These are phyloP conservation scores for Chaetomium sp. DNA, from an alignment of 2,329 filamentous ascomycete genomes.

Conservation along the genomic window DNA sequence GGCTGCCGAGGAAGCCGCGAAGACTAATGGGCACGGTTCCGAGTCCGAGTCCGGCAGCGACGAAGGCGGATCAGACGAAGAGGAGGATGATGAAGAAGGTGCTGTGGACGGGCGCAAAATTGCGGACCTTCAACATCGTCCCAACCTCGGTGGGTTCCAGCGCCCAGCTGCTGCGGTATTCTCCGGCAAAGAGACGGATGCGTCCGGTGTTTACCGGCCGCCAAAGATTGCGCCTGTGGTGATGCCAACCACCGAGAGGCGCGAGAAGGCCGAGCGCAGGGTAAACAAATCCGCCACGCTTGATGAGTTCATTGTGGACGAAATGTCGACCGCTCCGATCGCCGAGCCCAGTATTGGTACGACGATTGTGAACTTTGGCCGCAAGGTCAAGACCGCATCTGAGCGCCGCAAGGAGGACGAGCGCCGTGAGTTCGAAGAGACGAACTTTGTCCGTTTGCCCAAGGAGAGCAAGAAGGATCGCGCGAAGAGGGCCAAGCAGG, in stretches of 20 bases:
- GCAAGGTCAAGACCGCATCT: slow-evolving; percentile 73
- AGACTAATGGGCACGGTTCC: slow-evolving; percentile 36
- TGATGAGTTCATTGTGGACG: slow-evolving; percentile 86
- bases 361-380: slow-evolving; percentile 78
- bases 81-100: slow-evolving; percentile 42
- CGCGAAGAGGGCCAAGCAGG: slow-evolving; percentile 62
- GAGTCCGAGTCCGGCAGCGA: slow-evolving; percentile 37
- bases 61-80: slow-evolving; percentile 33
- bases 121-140: slow-evolving; percentile 41
- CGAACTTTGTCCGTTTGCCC: slow-evolving; percentile 85
- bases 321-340: slow-evolving; percentile 78
- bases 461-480: slow-evolving; percentile 85
- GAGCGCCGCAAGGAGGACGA: slow-evolving; percentile 79
- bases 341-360: slow-evolving; percentile 91
- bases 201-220: slow-evolving; percentile 80
- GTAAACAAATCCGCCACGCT: slow-evolving; percentile 78
- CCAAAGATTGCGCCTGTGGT: slow-evolving; percentile 84
- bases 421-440: slow-evolving; percentile 84
- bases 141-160: slow-evolving; percentile 45
- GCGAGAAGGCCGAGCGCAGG: slow-evolving; percentile 63
- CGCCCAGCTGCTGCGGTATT: slow-evolving; percentile 39
- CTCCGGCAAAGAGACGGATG: slow-evolving; percentile 43
- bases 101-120: slow-evolving; percentile 32
- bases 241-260: slow-evolving; percentile 71
- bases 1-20: slow-evolving; percentile 41